Conservation (phyloP, 2,329 filamentous ascomycete genomes). For the Botryosphaeria dothidea region DNA sequence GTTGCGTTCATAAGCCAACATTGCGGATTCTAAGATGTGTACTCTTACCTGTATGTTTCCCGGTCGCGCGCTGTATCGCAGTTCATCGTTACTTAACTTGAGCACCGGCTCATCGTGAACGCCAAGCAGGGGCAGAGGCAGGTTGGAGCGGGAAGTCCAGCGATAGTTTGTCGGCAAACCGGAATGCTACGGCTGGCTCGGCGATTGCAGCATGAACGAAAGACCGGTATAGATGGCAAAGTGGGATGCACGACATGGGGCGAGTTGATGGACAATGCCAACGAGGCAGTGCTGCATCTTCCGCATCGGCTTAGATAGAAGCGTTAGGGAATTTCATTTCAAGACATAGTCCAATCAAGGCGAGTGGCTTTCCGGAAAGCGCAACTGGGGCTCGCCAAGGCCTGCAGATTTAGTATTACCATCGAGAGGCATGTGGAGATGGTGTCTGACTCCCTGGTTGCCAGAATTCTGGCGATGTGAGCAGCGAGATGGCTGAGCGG, state of each 20-base stretch:
- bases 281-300: not conserved
- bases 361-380: not conserved
- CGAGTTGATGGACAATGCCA: not conserved
- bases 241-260: not conserved
- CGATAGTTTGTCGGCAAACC: too few species aligned
- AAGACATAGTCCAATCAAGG: not conserved
- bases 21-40: not conserved
- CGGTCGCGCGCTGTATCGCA: constrained; percentile 7
- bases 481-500: not conserved
- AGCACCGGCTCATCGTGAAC: not conserved
- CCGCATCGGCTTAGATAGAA: constrained; percentile 4
- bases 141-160: not conserved
- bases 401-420: not conserved
- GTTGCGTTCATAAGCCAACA: not conserved
- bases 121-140: not conserved
- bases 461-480: not conserved
- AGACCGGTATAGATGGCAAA: not conserved
- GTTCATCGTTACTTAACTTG: constrained; percentile 7
- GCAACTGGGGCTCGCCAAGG: not conserved
- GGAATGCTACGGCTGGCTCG: not conserved
- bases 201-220: not conserved
- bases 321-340: not conserved
- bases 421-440: not conserved
- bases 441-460: not conserved
- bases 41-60: constrained; percentile 8